These are phyloP conservation scores for Leishmania arabica DNA, from an alignment of 208 protist genomes.

Conservation along the genomic window DNA sequence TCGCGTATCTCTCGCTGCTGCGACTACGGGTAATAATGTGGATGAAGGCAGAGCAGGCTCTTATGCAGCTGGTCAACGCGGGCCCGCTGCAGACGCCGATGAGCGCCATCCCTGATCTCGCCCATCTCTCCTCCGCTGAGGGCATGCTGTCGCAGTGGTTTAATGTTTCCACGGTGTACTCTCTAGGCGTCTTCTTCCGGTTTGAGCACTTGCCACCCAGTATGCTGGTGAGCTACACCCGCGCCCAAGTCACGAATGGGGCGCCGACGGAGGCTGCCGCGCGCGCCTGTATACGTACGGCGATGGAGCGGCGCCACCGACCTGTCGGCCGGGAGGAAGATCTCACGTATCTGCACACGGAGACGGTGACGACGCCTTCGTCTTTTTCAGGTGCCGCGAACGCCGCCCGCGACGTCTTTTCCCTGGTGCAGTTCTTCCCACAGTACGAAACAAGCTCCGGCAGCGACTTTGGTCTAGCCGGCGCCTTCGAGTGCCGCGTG, in stretches of 20 bases:
- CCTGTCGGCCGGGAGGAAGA: slow-evolving; percentile 43
- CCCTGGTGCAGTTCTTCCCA: slow-evolving; percentile 74
- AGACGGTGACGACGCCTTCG: background rate
- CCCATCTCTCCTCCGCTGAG: slow-evolving; percentile 40
- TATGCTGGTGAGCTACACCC: slow-evolving; percentile 16
- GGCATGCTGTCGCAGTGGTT: slow-evolving; percentile 69
- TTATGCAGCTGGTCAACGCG: slow-evolving; percentile 40
- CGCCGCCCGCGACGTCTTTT: slow-evolving; percentile 9
- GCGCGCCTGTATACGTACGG: slow-evolving; percentile 31
- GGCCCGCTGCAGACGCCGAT: slow-evolving; percentile 15
- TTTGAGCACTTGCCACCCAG: slow-evolving; percentile 34
- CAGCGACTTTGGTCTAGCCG: slow-evolving; percentile 41
- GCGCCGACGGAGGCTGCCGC: slow-evolving; percentile 34
- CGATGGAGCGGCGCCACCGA: slow-evolving; percentile 48
- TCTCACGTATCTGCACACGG: slow-evolving; percentile 47
- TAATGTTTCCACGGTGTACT: slow-evolving; percentile 53
- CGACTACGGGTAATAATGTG: slow-evolving; percentile 65
- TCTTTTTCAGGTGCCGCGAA: background rate
- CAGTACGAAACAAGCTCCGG: slow-evolving; percentile 28
- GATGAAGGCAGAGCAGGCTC: slow-evolving; percentile 67
- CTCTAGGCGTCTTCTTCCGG: slow-evolving; percentile 61
- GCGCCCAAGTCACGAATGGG: slow-evolving; percentile 15
- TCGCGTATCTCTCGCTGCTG: slow-evolving; percentile 57
- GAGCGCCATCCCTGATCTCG: slow-evolving; percentile 33
- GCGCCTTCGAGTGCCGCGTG: slow-evolving; percentile 76